Evolutionary conservation across 441 rosid genomes (phyloP).

Genomic region (Lepidium campestre): DNA sequence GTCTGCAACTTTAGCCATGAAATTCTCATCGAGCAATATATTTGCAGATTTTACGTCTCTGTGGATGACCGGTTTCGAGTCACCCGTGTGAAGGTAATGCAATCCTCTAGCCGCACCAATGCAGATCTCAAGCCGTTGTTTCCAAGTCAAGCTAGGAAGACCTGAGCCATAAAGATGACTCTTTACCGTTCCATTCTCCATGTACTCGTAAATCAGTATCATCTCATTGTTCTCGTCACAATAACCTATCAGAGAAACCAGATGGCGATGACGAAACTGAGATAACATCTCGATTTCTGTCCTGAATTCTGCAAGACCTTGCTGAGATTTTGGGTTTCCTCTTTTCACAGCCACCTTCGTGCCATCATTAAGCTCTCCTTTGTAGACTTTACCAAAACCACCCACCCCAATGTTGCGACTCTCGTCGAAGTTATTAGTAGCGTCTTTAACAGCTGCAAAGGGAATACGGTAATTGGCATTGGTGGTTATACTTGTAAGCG

Average conservation of each 20-base stretch:
- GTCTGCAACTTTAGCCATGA: slow-evolving; percentile 95
- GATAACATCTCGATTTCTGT: slow-evolving; percentile 96
- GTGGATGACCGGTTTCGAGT: slow-evolving; percentile 89
- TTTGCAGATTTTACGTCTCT: slow-evolving; percentile 96
- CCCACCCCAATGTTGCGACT: slow-evolving; percentile 81
- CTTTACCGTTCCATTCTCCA: slow-evolving; percentile 93
- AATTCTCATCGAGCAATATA: slow-evolving; percentile 81
- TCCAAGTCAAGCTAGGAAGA: slow-evolving; percentile 77
- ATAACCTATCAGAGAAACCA: slow-evolving; percentile 86
- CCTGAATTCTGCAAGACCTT: slow-evolving; percentile 87
- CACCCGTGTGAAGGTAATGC: slow-evolving; percentile 92
- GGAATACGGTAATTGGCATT: slow-evolving; percentile 67
- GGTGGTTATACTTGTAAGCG: slow-evolving; percentile 50
- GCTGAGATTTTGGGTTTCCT: slow-evolving; percentile 87
- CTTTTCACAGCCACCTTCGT: slow-evolving; percentile 86
- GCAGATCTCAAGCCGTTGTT: slow-evolving; percentile 81
- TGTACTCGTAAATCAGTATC: slow-evolving; percentile 89
- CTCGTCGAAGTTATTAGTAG: slow-evolving; percentile 86
- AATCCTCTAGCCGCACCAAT: slow-evolving; percentile 93
- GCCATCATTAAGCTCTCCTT: slow-evolving; percentile 67
- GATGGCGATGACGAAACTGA: slow-evolving; percentile 88
- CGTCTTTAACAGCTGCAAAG: slow-evolving; percentile 71
- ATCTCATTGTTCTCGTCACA: slow-evolving; percentile 93
- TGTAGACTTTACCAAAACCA: slow-evolving; percentile 93
- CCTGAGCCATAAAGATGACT: slow-evolving; percentile 84